Percentiles rank a stretch among this genome's conserved stretches.
These are phyloP conservation scores for Alloascoidea africana DNA, from an alignment of 805 yeast species.

Conservation along the genomic window DNA sequence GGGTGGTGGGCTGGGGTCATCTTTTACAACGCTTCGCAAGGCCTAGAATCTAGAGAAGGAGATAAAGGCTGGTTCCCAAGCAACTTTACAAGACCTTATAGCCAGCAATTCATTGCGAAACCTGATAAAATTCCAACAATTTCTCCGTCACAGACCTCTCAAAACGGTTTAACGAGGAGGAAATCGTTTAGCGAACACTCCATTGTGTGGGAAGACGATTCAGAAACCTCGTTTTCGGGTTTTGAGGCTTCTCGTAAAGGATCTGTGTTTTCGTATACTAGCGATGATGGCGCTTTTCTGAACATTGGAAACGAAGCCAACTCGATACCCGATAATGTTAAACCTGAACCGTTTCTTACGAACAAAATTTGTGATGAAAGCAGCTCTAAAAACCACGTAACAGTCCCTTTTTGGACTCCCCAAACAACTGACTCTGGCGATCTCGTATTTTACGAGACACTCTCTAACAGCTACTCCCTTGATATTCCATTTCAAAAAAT, in stretches of 20 bases:
- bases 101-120: background rate
- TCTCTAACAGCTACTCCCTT: constrained; percentile 1
- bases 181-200: too few relatives aligned
- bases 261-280: background rate
- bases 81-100: background rate
- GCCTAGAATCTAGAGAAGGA: too few relatives aligned
- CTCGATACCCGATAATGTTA: too few relatives aligned
- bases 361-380: too few relatives aligned
- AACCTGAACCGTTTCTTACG: too few relatives aligned
- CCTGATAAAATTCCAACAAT: too few relatives aligned
- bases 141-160: background rate
- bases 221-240: too few relatives aligned
- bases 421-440: constrained; percentile 2
- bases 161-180: too few relatives aligned
- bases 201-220: too few relatives aligned
- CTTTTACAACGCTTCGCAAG: too few relatives aligned
- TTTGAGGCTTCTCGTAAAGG: background rate
- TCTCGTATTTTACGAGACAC: constrained; percentile 2
- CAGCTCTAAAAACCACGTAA: background rate
- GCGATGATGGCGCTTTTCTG: too few relatives aligned
- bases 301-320: too few relatives aligned
- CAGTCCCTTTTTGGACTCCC: constrained; percentile 2
- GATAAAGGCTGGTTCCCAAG: background rate
- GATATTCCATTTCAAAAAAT: constrained; percentile 1
- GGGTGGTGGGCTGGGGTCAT: constrained; percentile 1